Evolutionary conservation across 2,329 filamentous ascomycete species (phyloP).

Genomic region (Sporothrix variecibatus): DNA sequence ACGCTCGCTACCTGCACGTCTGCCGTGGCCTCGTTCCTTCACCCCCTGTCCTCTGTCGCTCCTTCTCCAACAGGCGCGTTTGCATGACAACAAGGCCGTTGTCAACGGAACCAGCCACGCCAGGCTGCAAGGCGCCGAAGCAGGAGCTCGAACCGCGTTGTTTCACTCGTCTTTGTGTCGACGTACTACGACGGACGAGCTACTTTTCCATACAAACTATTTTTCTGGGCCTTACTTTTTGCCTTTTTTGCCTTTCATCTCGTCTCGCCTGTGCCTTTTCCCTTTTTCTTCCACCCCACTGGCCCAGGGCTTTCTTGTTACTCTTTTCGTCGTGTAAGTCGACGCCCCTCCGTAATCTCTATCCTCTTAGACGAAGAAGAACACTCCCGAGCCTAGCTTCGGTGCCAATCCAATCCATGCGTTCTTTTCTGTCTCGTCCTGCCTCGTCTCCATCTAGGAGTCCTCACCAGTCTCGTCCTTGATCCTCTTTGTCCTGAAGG

Average conservation of each 20-base stretch:
- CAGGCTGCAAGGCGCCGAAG: constrained; percentile 25
- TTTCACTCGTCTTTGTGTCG: neutral
- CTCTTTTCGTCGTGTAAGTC: constrained; percentile 27
- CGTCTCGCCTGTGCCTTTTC: neutral
- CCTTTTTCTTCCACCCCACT: neutral
- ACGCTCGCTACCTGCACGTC: neutral
- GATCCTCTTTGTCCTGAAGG: constrained; percentile 15
- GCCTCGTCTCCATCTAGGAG: constrained; percentile 5
- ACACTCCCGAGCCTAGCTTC: constrained; percentile 1
- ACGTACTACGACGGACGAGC: neutral
- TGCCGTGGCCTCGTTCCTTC: neutral
- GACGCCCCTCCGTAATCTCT: constrained; percentile 3
- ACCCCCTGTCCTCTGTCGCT: neutral
- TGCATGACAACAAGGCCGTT: constrained; percentile 25
- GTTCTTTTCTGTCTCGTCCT: constrained; percentile 11
- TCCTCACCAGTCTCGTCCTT: neutral
- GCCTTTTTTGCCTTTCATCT: neutral
- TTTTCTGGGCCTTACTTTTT: neutral
- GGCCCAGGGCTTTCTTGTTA: constrained; percentile 20
- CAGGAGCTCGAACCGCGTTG: constrained; percentile 23
- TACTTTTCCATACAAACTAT: too few relatives aligned
- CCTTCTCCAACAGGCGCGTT: neutral
- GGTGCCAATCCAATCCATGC: constrained; percentile 11
- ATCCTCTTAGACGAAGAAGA: neutral
- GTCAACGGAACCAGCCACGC: constrained; percentile 19